Percentiles rank a stretch among this genome's conserved stretches.
These are phyloP conservation scores for Hemisphaericaspora xylanilytica DNA, from an alignment of 1,139 yeast genomes.

Conservation along the genomic window DNA sequence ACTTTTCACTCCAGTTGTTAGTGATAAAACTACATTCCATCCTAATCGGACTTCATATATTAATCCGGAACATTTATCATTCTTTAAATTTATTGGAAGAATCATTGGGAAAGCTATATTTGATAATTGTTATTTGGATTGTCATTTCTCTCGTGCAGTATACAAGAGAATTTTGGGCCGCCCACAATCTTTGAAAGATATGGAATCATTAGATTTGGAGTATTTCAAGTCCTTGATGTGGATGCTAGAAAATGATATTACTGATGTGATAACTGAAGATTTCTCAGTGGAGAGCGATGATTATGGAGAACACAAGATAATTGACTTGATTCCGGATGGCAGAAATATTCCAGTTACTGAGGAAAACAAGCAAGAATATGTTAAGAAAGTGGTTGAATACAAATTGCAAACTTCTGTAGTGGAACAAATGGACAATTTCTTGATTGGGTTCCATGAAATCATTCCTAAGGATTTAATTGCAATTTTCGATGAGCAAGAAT, in stretches of 20 bases:
- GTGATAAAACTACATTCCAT: constrained; percentile 92
- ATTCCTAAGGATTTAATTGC: constrained; percentile 85
- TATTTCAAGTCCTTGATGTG: constrained; percentile 90
- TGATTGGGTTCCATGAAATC: constrained; percentile 86
- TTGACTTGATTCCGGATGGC: constrained; percentile 82
- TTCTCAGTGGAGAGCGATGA: constrained; percentile 93
- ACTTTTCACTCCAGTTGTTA: constrained; percentile 83
- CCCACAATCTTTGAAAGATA: constrained; percentile 82
- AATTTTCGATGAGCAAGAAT: constrained; percentile 92
- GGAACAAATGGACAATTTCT: constrained; percentile 84
- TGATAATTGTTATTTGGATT: constrained; percentile 85
- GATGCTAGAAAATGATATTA: constrained; percentile 96
- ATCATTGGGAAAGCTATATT: constrained; percentile 92
- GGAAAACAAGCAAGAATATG: constrained; percentile 88
- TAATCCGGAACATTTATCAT: constrained; percentile 88
- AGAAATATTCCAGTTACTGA: constrained; percentile 84
- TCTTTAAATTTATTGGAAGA: constrained; percentile 92
- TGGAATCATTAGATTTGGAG: constrained; percentile 92
- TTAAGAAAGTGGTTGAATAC: constrained; percentile 80
- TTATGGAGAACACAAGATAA: constrained; percentile 81
- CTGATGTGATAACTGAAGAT: constrained; percentile 95
- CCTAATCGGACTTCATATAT: constrained; percentile 93
- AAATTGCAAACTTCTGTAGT: constrained; percentile 78
- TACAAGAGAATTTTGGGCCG: constrained; percentile 83
- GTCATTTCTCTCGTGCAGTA: constrained; percentile 94